phyloP scores from a whole-genome alignment of 2,329 filamentous ascomycete genomes.

The Alternaria sp. region DNA sequence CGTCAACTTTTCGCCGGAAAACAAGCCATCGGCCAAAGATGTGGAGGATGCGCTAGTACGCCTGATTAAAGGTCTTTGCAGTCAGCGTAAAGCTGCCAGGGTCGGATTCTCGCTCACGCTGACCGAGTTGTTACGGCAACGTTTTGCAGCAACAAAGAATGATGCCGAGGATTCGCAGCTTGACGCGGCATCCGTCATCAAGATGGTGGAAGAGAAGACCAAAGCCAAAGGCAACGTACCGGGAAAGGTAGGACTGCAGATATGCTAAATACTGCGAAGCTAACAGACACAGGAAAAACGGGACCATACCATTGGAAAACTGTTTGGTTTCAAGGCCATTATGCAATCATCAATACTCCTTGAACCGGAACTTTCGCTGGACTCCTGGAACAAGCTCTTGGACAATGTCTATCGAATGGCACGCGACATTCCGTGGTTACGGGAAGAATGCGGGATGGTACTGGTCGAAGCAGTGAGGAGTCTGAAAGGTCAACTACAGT shows the following conservation, averaged over 20 bases:
- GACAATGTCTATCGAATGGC: slow-evolving; percentile 77
- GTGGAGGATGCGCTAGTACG: slow-evolving; percentile 54
- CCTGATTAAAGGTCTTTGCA: slow-evolving; percentile 87
- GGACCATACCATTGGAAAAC: slow-evolving; percentile 82
- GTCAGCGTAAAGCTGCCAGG: slow-evolving; percentile 86
- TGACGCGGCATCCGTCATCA: slow-evolving; percentile 57
- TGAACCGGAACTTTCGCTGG: slow-evolving; percentile 60
- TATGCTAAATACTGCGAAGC: slow-evolving; percentile 12
- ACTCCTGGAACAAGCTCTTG: slow-evolving; percentile 73
- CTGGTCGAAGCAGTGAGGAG: slow-evolving; percentile 76
- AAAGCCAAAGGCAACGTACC: slow-evolving; percentile 61
- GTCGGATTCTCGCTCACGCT: slow-evolving; percentile 90
- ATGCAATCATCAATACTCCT: slow-evolving; percentile 81
- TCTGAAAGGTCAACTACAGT: slow-evolving; percentile 49
- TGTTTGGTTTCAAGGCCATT: slow-evolving; percentile 89
- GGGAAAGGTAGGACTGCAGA: slow-evolving; percentile 57
- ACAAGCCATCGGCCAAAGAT: slow-evolving; percentile 47
- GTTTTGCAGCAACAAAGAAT: slow-evolving; percentile 63
- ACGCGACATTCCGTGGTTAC: slow-evolving; percentile 86
- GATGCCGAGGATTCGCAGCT: slow-evolving; percentile 46
- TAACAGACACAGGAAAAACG: slow-evolving; percentile 74
- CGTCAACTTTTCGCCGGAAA: slow-evolving; percentile 51
- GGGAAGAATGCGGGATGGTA: slow-evolving; percentile 86
- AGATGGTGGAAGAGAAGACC: slow-evolving; percentile 63
- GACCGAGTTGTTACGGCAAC: slow-evolving; percentile 78